Conservation (phyloP, 192 early-diverging fungal species). For the Backusella parvicylindrica region DNA sequence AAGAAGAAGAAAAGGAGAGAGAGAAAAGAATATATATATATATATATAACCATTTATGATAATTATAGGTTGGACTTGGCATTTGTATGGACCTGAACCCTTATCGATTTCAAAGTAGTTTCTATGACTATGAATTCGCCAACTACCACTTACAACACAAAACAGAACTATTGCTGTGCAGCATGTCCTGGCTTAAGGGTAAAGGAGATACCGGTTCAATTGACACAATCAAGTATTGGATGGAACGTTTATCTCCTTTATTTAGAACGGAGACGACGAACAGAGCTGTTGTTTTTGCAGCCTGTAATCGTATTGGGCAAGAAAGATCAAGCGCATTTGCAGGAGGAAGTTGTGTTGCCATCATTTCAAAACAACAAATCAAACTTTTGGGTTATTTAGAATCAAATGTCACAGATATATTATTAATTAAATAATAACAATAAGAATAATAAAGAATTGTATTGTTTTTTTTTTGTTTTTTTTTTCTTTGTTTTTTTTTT, state of each 20-base stretch:
- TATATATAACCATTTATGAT: background rate
- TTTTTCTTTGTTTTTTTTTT: no score
- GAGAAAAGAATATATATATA: background rate
- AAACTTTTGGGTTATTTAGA: background rate
- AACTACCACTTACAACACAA: slow-evolving; percentile 51
- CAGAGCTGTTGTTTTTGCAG: slow-evolving; percentile 11
- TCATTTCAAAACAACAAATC: background rate
- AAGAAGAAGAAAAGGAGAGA: background rate
- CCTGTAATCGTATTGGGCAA: slow-evolving; percentile 27
- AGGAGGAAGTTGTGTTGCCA: slow-evolving; percentile 27
- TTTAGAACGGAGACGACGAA: background rate
- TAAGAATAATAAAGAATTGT: background rate
- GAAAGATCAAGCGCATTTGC: slow-evolving; percentile 29
- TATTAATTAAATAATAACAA: slow-evolving; percentile 8
- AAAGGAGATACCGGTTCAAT: background rate
- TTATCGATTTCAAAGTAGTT: slow-evolving; percentile 60
- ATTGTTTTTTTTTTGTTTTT: no score
- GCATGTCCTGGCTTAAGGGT: slow-evolving; percentile 67
- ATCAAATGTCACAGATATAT: slow-evolving; percentile 5
- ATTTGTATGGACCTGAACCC: slow-evolving; percentile 90
- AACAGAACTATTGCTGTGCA: slow-evolving; percentile 50
- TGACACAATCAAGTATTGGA: slow-evolving; percentile 29
- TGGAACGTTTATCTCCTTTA: slow-evolving; percentile 22
- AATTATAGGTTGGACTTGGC: slow-evolving; percentile 61
- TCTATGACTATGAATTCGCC: slow-evolving; percentile 68